phyloP scores from a whole-genome alignment of 306 rosid genomes.

The Citrullus mucosospermus region DNA sequence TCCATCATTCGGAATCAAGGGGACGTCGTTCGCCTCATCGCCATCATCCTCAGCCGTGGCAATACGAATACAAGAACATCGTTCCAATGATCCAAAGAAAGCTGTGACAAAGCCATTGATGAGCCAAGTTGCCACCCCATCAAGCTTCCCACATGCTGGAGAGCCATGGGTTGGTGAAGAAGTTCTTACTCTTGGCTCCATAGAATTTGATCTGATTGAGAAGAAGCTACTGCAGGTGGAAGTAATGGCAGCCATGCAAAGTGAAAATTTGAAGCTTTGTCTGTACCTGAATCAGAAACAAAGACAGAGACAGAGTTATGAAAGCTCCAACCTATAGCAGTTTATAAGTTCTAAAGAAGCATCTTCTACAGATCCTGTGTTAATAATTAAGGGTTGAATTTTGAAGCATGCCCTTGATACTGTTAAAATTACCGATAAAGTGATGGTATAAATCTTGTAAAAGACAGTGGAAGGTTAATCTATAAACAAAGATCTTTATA shows the following conservation, averaged over 20 bases:
- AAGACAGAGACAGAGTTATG: neutral
- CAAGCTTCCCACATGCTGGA: constrained; percentile 38
- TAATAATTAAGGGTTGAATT: constrained; percentile 6
- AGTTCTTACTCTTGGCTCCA: constrained; percentile 23
- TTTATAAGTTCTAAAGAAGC: neutral
- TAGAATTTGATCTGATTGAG: constrained; percentile 31
- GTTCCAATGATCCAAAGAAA: constrained; percentile 51
- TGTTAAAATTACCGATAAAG: neutral
- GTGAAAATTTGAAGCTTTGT: neutral
- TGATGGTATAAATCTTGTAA: neutral
- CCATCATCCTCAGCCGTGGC: constrained; percentile 29
- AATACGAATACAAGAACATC: constrained; percentile 57
- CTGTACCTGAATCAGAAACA: neutral
- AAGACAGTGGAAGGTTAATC: neutral
- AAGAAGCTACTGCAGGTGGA: constrained; percentile 29
- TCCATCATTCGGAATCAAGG: constrained; percentile 42
- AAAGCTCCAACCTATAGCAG: neutral
- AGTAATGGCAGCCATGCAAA: constrained; percentile 38
- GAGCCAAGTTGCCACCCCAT: constrained; percentile 63
- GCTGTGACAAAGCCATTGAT: constrained; percentile 44
- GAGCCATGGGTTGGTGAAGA: constrained; percentile 21
- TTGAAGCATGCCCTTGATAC: neutral
- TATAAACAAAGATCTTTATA: neutral
- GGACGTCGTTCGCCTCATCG: constrained; percentile 38
- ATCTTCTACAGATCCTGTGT: neutral